These are phyloP conservation scores for Lentinula guzmanii DNA, from an alignment of 768 basidiomycete species.

Conservation along the genomic window DNA sequence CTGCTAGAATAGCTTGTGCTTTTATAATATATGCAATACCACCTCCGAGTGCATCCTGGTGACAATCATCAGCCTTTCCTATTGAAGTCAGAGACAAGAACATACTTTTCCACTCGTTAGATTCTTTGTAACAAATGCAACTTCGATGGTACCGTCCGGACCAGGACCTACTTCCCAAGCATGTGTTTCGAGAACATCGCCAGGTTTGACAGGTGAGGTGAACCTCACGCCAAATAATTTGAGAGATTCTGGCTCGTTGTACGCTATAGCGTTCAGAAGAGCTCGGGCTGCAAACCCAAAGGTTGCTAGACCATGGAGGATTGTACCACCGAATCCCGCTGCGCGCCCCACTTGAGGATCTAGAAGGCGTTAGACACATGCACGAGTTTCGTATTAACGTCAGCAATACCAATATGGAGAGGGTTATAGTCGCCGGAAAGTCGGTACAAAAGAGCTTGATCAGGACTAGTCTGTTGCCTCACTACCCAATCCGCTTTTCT, in stretches of 20 bases:
- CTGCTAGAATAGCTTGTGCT: constrained; percentile 28
- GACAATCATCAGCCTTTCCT: neutral
- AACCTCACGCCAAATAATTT: constrained; percentile 70
- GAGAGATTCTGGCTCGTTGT: constrained; percentile 54
- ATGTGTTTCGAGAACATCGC: constrained; percentile 72
- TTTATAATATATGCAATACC: constrained; percentile 64
- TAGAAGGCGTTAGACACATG: constrained; percentile 16
- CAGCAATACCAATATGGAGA: constrained; percentile 56
- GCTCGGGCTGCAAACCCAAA: constrained; percentile 81
- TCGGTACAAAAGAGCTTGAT: constrained; percentile 68
- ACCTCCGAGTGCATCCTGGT: constrained; percentile 46
- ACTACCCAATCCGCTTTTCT: constrained; percentile 56
- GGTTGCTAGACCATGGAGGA: constrained; percentile 81
- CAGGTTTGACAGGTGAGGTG: constrained; percentile 79
- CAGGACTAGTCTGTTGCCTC: constrained; percentile 53
- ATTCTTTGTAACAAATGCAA: constrained; percentile 60
- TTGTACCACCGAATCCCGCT: constrained; percentile 77
- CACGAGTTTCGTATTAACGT: neutral
- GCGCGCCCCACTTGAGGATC: constrained; percentile 70
- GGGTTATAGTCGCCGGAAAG: constrained; percentile 82
- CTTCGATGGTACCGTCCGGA: constrained; percentile 51
- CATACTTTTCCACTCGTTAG: constrained; percentile 52
- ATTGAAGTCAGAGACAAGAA: neutral
- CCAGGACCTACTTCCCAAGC: constrained; percentile 74
- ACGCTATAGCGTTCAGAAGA: constrained; percentile 57